Percentiles rank a stretch among this genome's conserved stretches.
Conservation (phyloP, 1,284 basidiomycete species). For the Ceratorhiza oryzae-sativae region DNA sequence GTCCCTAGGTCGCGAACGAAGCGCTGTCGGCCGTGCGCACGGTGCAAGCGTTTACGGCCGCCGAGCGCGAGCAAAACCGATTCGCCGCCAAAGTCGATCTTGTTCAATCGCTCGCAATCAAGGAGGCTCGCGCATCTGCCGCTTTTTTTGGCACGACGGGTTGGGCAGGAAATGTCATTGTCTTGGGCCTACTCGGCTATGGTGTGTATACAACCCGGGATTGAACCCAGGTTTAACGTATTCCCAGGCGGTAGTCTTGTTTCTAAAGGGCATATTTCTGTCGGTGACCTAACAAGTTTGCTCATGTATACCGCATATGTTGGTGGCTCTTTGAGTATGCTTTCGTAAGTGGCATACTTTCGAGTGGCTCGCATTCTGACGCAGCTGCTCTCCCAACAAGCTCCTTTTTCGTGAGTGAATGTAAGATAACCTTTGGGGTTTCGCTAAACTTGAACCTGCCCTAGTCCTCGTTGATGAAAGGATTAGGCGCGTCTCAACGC, state of each 20-base stretch:
- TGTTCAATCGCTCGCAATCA: slow-evolving; percentile 80
- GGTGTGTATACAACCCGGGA: slow-evolving; percentile 57
- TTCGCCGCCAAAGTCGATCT: slow-evolving; percentile 70
- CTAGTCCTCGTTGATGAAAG: slow-evolving; percentile 86
- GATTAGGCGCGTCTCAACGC: slow-evolving; percentile 89
- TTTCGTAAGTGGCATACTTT: slow-evolving; percentile 63
- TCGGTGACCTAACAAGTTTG: slow-evolving; percentile 89
- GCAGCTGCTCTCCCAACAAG: slow-evolving; percentile 46
- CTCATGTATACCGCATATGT: slow-evolving; percentile 94
- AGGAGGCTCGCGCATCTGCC: slow-evolving; percentile 89
- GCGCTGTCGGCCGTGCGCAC: slow-evolving; percentile 92
- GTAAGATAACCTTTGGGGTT: too few relatives aligned
- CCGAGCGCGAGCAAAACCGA: slow-evolving; percentile 73
- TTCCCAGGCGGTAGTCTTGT: slow-evolving; percentile 85
- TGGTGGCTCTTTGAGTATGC: slow-evolving; percentile 78
- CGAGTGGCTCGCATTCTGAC: not conserved
- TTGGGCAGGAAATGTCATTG: slow-evolving; percentile 93
- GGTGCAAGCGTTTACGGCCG: slow-evolving; percentile 88
- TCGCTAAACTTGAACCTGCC: slow-evolving; percentile 29
- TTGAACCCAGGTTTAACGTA: not conserved
- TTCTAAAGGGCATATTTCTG: slow-evolving; percentile 83
- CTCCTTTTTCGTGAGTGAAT: slow-evolving; percentile 64
- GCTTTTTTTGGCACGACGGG: slow-evolving; percentile 94
- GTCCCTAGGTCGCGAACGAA: slow-evolving; percentile 83
- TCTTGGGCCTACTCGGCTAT: slow-evolving; percentile 90